phyloP scores from a whole-genome alignment of 805 yeast genomes.

The Zygosaccharomyces lentus region DNA sequence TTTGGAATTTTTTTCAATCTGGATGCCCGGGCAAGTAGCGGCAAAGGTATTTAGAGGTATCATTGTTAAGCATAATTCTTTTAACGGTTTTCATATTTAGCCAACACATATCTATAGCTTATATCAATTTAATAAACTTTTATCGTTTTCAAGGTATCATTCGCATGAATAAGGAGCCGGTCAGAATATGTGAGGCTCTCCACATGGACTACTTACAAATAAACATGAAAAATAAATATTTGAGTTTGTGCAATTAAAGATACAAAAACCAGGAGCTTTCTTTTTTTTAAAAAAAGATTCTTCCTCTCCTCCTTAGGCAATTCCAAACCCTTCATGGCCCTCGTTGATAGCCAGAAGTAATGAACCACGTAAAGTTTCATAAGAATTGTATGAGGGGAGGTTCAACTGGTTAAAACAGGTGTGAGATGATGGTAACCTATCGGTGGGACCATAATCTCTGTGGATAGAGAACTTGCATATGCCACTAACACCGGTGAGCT shows the following conservation, averaged over 20 bases:
- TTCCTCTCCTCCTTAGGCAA: slow-evolving; percentile 20
- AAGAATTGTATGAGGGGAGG: slow-evolving; percentile 86
- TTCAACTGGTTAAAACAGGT: slow-evolving; percentile 96
- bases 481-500: slow-evolving; percentile 82
- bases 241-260: no score
- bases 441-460: slow-evolving; percentile 79
- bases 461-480: slow-evolving; percentile 83
- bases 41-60: neutral
- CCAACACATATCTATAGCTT: neutral
- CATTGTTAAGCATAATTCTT: neutral
- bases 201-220: no score
- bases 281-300: no score
- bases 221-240: no score
- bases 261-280: no score
- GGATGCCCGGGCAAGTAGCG: neutral
- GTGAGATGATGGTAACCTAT: slow-evolving; percentile 90
- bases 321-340: slow-evolving; percentile 93
- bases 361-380: slow-evolving; percentile 78
- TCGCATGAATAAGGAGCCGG: neutral
- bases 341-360: slow-evolving; percentile 83
- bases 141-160: neutral
- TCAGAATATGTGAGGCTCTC: neutral
- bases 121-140: no score
- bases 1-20: neutral
- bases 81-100: neutral